Base-by-base conservation (phyloP, 305 asterid genomes). In the Fraxinus dipetala region DNA sequence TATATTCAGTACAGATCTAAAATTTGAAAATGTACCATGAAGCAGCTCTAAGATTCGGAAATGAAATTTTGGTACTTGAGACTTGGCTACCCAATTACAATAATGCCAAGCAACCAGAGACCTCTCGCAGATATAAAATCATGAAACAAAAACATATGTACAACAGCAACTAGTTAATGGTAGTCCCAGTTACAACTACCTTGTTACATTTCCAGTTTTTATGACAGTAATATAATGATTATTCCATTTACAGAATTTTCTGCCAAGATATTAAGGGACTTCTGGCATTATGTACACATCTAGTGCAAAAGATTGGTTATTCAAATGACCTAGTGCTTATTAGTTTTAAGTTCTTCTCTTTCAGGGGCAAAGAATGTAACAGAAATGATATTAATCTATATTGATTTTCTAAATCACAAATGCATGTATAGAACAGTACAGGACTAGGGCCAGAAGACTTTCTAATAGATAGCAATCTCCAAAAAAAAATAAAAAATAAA, bases 1-100 rank as follows among this genome's bases (percentile, higher is more conserved):
- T 56, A 38, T 20, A 34, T 79, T 45, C 48, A 72, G 79, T 26
- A 43, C 5, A 32, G 35, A 24, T 43, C 82, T 28, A 16, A 38
- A 78, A 79, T 67, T 75, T 78, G 10, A 79, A 45, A 45, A 80
- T 43, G 30, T 24, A 63, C 32, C 34, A 63, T 11, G 10, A 67
- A 28, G 73, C 73, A 67, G 18, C 18, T 26, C 73, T 9, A 30
- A 11, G 36, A 67, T 67, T 63, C 6, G 2, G 18, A 67, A 26
- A 7, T 18, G 4, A 28, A 59, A 59, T 59, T 67, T 31, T 11
- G 18, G 36, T 30, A 10, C 35, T 13, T 67, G 36, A 67, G 9
- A 24, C 20, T 67, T 0, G 35, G 36, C 74, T 67, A 67, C 74
- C 35, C 74, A 67, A 28, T 34, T 28, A 67, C 20, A 67, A 11